phyloP scores from a whole-genome alignment of 306 rosid genomes.

The Sechiopsis laciniata region DNA sequence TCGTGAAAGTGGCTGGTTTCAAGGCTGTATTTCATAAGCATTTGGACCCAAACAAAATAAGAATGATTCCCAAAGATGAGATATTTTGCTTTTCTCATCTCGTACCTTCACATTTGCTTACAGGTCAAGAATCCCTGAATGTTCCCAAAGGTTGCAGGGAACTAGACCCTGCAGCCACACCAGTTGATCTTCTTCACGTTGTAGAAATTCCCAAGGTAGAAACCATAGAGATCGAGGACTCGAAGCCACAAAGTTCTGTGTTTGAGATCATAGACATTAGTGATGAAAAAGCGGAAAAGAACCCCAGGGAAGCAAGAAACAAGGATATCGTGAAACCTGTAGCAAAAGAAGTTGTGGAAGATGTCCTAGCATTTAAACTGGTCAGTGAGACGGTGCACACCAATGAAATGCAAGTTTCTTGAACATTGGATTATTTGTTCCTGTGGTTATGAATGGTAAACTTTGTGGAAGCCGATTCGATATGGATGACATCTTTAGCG shows the following conservation, averaged over 20 bases:
- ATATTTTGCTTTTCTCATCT: slow-evolving; percentile 78
- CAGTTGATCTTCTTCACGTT: slow-evolving; percentile 62
- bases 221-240: slow-evolving; percentile 28
- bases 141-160: slow-evolving; percentile 91
- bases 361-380: slow-evolving; percentile 17
- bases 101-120: slow-evolving; percentile 59
- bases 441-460: neutral
- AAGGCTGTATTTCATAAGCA: slow-evolving; percentile 66
- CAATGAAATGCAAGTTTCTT: slow-evolving; percentile 23
- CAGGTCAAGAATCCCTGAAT: slow-evolving; percentile 64
- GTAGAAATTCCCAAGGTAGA: slow-evolving; percentile 42
- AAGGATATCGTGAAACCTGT: slow-evolving; percentile 5
- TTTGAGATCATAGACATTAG: slow-evolving; percentile 16
- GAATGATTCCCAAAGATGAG: slow-evolving; percentile 58
- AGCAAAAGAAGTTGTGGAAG: slow-evolving; percentile 25
- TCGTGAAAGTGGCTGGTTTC: slow-evolving; percentile 88
- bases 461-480: slow-evolving; percentile 5
- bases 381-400: neutral
- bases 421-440: slow-evolving; percentile 10
- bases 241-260: slow-evolving; percentile 20
- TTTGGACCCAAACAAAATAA: slow-evolving; percentile 50
- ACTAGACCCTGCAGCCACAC: slow-evolving; percentile 89
- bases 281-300: slow-evolving; percentile 19
- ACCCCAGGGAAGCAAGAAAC: slow-evolving; percentile 13
- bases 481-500: slow-evolving; percentile 5